Conservation (phyloP, 179 eudicot species). For the Patellifolia procumbens region DNA sequence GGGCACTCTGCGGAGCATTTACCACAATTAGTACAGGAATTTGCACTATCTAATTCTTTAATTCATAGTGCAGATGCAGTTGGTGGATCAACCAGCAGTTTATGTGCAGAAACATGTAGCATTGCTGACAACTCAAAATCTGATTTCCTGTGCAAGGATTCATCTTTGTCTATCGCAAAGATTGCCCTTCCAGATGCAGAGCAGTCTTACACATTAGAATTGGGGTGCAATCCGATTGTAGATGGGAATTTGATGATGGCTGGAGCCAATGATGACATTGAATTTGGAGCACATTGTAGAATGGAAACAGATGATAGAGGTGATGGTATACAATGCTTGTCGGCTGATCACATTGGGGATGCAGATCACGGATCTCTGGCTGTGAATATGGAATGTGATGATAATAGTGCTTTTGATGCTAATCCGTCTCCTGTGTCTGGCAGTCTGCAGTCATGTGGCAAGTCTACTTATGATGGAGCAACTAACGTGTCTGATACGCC, state of each 20-base stretch:
- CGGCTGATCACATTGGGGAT: slow-evolving; percentile 19
- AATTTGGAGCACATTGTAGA: slow-evolving; percentile 25
- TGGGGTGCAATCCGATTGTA: slow-evolving; percentile 28
- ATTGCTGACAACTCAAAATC: slow-evolving; percentile 24
- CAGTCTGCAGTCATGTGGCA: slow-evolving; percentile 20
- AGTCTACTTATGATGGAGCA: slow-evolving; percentile 21
- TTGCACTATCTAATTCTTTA: slow-evolving; percentile 16
- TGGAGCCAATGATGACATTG: slow-evolving; percentile 18
- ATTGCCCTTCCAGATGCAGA: slow-evolving; percentile 15
- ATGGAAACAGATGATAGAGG: slow-evolving; percentile 17
- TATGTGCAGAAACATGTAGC: slow-evolving; percentile 26
- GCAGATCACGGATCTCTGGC: slow-evolving; percentile 20
- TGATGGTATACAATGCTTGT: slow-evolving; percentile 16
- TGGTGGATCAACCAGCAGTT: slow-evolving; percentile 21
- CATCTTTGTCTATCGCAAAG: slow-evolving; percentile 19
- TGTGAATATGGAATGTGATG: slow-evolving; percentile 30
- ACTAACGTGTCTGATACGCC: slow-evolving; percentile 21
- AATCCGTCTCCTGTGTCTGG: slow-evolving; percentile 27
- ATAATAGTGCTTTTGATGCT: slow-evolving; percentile 22
- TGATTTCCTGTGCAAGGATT: slow-evolving; percentile 17
- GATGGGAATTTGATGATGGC: slow-evolving; percentile 23
- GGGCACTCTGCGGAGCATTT: slow-evolving; percentile 16
- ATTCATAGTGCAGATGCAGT: slow-evolving; percentile 18
- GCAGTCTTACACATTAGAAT: slow-evolving; percentile 17
- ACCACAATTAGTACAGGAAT: slow-evolving; percentile 22